Conservation (phyloP, 805 yeast species). For the Yarrowia yakushimensis region DNA sequence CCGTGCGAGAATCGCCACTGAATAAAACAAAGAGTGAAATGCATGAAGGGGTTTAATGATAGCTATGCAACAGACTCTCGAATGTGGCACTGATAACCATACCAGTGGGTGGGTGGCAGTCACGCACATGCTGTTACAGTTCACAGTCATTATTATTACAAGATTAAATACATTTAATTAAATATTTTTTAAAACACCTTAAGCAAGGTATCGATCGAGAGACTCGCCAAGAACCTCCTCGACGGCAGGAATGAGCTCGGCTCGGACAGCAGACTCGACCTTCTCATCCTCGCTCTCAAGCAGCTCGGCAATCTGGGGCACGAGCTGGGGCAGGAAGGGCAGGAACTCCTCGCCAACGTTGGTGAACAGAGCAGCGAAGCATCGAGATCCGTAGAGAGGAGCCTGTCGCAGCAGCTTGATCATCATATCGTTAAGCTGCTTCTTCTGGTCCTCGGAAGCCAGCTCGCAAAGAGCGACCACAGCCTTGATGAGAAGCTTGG, state of each 20-base stretch:
- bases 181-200: background rate
- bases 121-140: too few species aligned
- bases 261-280: constrained; percentile 86
- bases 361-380: constrained; percentile 78
- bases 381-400: constrained; percentile 74
- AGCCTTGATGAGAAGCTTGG: constrained; percentile 73
- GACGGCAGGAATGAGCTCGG: constrained; percentile 83
- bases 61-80: too few species aligned
- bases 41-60: too few species aligned
- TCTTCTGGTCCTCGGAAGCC: constrained; percentile 58
- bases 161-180: background rate
- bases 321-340: constrained; percentile 82
- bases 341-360: constrained; percentile 91
- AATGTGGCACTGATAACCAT: too few species aligned
- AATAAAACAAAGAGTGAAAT: too few species aligned
- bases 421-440: constrained; percentile 61
- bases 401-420: constrained; percentile 65
- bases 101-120: too few species aligned
- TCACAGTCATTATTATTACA: background rate
- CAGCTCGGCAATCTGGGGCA: constrained; percentile 92
- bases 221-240: constrained; percentile 95
- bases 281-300: constrained; percentile 94
- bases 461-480: constrained; percentile 70
- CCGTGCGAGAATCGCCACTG: background rate
- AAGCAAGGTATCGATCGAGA: constrained; percentile 52